Conservation (phyloP, 2,329 filamentous ascomycete genomes). For the Penicillium sp. region DNA sequence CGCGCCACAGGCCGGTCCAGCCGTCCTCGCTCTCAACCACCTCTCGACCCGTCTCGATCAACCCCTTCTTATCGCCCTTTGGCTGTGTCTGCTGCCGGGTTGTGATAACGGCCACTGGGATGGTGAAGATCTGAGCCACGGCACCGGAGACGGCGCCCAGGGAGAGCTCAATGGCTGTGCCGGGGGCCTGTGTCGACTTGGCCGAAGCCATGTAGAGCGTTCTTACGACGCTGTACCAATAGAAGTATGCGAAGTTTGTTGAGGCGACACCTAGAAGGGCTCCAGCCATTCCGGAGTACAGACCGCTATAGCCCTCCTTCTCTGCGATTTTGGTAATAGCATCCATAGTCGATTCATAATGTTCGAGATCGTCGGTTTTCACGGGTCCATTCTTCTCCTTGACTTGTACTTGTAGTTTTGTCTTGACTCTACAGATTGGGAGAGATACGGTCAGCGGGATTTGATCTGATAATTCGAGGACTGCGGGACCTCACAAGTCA, state of each 20-base stretch:
- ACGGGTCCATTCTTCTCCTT: constrained; percentile 57
- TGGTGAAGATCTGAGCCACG: constrained; percentile 91
- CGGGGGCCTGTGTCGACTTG: constrained; percentile 63
- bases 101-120: constrained; percentile 92
- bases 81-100: constrained; percentile 93
- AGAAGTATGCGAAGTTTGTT: constrained; percentile 99
- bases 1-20: constrained; percentile 41
- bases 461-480: background rate
- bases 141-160: constrained; percentile 87
- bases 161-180: constrained; percentile 77
- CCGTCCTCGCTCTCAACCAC: constrained; percentile 90
- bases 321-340: constrained; percentile 81
- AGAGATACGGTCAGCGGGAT: constrained; percentile 17
- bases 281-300: constrained; percentile 87
- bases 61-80: constrained; percentile 78
- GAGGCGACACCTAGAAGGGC: constrained; percentile 89
- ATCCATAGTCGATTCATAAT: constrained; percentile 86
- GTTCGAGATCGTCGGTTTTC: constrained; percentile 55
- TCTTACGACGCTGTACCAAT: constrained; percentile 93
- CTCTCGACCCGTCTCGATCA: constrained; percentile 83
- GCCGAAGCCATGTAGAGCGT: constrained; percentile 68
- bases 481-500: constrained; percentile 71
- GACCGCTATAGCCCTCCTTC: constrained; percentile 74
- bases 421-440: constrained; percentile 74
- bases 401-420: constrained; percentile 90